Conservation (phyloP, 305 asterid genomes). For the Rubia peregrina region DNA sequence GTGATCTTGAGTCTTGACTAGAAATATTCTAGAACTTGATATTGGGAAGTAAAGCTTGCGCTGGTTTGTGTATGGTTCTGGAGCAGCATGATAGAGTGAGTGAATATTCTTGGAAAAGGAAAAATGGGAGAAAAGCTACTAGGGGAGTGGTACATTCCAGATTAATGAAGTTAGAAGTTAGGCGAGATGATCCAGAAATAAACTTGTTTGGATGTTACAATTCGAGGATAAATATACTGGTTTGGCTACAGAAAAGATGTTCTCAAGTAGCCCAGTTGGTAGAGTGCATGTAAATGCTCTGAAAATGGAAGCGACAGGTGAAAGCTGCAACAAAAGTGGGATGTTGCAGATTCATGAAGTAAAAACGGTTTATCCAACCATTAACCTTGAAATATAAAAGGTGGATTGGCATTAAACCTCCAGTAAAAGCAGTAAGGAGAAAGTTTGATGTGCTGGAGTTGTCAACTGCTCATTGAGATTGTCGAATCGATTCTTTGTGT, state of each 20-base stretch:
- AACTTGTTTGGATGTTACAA: not conserved
- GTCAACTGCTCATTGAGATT: not conserved
- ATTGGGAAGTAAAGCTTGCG: not conserved
- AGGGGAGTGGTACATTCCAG: not conserved
- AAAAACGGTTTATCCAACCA: not conserved
- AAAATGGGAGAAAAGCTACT: not conserved
- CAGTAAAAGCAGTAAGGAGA: not conserved
- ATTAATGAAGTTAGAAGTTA: not conserved
- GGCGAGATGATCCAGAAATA: not conserved
- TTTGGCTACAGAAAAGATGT: not conserved
- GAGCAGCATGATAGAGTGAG: not conserved
- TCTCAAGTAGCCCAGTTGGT: not conserved
- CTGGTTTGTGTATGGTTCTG: not conserved
- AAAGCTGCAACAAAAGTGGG: not conserved
- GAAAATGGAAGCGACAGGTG: not conserved
- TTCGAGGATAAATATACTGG: not conserved
- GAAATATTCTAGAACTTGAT: not conserved
- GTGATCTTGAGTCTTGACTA: not conserved
- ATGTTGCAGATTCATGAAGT: not conserved
- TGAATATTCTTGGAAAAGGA: not conserved
- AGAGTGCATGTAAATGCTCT: not conserved
- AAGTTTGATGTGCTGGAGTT: not conserved
- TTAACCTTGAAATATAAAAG: not conserved
- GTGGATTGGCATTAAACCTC: not conserved
- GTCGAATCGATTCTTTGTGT: not conserved